Percentiles rank a stretch among this genome's conserved stretches.
phyloP scores from a whole-genome alignment of 2,329 filamentous ascomycete genomes.

The Aspergillus ibericus region DNA sequence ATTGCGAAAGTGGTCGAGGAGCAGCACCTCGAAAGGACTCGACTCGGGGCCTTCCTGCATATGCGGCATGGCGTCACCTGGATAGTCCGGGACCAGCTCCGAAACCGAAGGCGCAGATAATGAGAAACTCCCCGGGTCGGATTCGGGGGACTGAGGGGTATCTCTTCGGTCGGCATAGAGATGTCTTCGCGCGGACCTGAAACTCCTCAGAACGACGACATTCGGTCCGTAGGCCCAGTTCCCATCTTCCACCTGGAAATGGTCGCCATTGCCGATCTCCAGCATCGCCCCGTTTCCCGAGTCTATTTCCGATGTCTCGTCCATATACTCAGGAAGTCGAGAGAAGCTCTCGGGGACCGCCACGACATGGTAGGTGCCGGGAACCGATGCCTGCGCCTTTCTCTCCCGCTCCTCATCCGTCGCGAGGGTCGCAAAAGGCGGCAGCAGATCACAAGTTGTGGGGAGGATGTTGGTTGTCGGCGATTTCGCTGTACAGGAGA shows the following conservation, averaged over 20 bases:
- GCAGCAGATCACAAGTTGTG: slow-evolving; percentile 48
- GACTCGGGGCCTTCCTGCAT: slow-evolving; percentile 24
- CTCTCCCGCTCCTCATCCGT: slow-evolving; percentile 60
- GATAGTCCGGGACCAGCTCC: background rate
- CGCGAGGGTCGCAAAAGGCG: slow-evolving; percentile 54
- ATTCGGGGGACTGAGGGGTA: slow-evolving; percentile 36
- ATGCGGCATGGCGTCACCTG: slow-evolving; percentile 22
- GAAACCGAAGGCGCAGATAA: slow-evolving; percentile 27
- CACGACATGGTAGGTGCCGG: slow-evolving; percentile 58
- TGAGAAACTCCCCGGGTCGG: slow-evolving; percentile 31
- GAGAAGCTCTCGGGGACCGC: slow-evolving; percentile 57
- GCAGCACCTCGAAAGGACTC: slow-evolving; percentile 32
- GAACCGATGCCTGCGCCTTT: slow-evolving; percentile 53
- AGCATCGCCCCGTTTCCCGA: slow-evolving; percentile 22
- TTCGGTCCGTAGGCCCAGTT: slow-evolving; percentile 45
- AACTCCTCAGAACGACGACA: slow-evolving; percentile 51
- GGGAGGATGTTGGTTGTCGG: background rate
- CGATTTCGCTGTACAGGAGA: background rate
- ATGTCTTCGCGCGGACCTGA: slow-evolving; percentile 48
- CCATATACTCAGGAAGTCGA: slow-evolving; percentile 52
- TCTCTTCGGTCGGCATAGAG: slow-evolving; percentile 31
- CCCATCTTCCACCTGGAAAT: slow-evolving; percentile 25
- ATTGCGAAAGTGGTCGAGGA: slow-evolving; percentile 42
- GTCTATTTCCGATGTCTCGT: slow-evolving; percentile 27
- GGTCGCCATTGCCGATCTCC: slow-evolving; percentile 28